A percentile compares a stretch with the other conserved stretches of the same genome.
Evolutionary conservation across 2,329 filamentous ascomycete species (phyloP).

Genomic region (Amylocarpus encephaloides): DNA sequence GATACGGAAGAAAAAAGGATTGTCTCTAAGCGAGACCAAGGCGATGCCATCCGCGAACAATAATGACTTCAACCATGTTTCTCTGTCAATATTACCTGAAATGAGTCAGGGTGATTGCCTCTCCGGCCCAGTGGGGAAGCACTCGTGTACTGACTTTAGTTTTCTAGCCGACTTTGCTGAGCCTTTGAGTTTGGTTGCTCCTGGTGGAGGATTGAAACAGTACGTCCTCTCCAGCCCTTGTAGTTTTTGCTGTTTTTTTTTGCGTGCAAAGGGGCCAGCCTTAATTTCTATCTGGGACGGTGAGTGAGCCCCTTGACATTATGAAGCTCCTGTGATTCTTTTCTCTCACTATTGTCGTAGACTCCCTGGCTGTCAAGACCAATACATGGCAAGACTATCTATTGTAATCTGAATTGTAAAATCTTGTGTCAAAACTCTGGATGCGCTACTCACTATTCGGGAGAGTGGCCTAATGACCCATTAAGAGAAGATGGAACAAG

Average conservation of each 20-base stretch:
- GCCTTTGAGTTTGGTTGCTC: constrained; percentile 26
- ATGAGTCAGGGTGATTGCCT: constrained; percentile 14
- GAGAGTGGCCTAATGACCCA: too few relatives aligned
- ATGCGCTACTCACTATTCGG: too few relatives aligned
- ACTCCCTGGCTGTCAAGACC: too few relatives aligned
- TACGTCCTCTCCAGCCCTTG: not conserved
- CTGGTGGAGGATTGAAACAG: constrained; percentile 42
- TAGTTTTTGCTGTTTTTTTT: not conserved
- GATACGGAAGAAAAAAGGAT: constrained; percentile 18
- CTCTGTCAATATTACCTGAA: constrained; percentile 15
- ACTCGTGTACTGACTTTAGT: constrained; percentile 1
- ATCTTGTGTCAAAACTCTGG: too few relatives aligned
- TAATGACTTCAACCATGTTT: constrained; percentile 17
- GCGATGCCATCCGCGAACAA: constrained; percentile 4
- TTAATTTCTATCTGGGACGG: too few relatives aligned
- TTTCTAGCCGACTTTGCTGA: constrained; percentile 32
- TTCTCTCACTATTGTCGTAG: too few relatives aligned
- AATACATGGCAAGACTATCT: too few relatives aligned
- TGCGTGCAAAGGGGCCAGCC: not conserved
- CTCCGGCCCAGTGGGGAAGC: not conserved
- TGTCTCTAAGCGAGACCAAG: not conserved
- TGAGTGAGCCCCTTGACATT: too few relatives aligned
- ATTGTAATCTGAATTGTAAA: too few relatives aligned
- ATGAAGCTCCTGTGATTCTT: too few relatives aligned
- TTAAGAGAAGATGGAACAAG: too few relatives aligned